These are phyloP conservation scores for Apiospora rasikravindrae DNA, from an alignment of 2,329 filamentous ascomycete species.

Conservation along the genomic window DNA sequence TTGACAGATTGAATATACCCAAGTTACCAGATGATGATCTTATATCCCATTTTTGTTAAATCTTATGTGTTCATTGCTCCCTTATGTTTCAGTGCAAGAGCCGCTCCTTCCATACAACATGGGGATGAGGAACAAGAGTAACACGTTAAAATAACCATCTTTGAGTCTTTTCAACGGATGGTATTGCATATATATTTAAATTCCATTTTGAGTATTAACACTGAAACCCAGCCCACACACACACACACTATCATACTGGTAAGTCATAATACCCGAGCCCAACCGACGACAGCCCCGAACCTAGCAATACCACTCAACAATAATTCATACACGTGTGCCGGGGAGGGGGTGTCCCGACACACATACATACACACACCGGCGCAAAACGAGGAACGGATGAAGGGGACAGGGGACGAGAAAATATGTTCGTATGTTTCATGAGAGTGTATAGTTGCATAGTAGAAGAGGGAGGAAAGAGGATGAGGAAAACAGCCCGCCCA, in stretches of 20 bases:
- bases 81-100: background rate
- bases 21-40: background rate
- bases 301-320: background rate
- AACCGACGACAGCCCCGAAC: background rate
- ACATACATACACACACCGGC: background rate
- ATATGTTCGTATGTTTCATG: background rate
- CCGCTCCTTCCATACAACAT: too few species aligned
- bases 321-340: background rate
- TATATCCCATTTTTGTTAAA: background rate
- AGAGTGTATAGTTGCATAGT: background rate
- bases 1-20: slow-evolving; percentile 9
- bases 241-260: background rate
- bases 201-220: slow-evolving; percentile 3
- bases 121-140: background rate
- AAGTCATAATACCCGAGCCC: slow-evolving; percentile 1
- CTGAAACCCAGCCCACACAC: background rate
- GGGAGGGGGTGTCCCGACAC: background rate
- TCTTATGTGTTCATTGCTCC: too few species aligned
- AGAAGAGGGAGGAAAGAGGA: background rate
- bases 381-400: background rate
- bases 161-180: background rate
- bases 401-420: background rate
- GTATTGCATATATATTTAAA: background rate
- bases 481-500: background rate
- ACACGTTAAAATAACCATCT: background rate